These are phyloP conservation scores for Coccomyxa sp. DNA, from an alignment of 139 green algal species.

Conservation along the genomic window DNA sequence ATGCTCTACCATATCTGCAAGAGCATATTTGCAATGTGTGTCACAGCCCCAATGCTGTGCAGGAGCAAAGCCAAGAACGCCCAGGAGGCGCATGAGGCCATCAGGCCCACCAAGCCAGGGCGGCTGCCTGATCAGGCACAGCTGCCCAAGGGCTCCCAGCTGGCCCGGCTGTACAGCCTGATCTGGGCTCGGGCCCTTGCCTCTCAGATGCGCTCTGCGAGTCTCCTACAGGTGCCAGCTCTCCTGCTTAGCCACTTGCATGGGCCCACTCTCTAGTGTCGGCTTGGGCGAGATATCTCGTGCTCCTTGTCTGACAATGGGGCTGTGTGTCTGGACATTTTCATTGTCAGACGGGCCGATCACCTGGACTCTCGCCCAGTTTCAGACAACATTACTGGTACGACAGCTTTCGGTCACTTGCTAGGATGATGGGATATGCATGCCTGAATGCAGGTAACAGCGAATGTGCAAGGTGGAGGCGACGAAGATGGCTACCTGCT, in stretches of 20 bases:
- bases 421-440: neutral
- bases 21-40: neutral
- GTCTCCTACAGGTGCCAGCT: slow-evolving; percentile 26
- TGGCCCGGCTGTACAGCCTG: slow-evolving; percentile 73
- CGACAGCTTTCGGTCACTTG: neutral
- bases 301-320: too few relatives aligned
- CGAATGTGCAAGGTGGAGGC: neutral
- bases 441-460: neutral
- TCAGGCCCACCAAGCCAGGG: slow-evolving; percentile 67
- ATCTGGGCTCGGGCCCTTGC: slow-evolving; percentile 81
- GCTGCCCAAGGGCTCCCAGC: slow-evolving; percentile 20
- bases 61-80: slow-evolving; percentile 55
- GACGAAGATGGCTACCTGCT: slow-evolving; percentile 31
- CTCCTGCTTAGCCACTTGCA: neutral
- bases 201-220: slow-evolving; percentile 67
- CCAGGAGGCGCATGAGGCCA: slow-evolving; percentile 94
- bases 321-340: too few relatives aligned
- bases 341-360: neutral
- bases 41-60: slow-evolving; percentile 9
- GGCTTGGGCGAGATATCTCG: too few relatives aligned
- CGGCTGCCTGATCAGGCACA: slow-evolving; percentile 14
- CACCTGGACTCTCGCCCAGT: neutral
- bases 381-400: neutral
- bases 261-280: too few relatives aligned
- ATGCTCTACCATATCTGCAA: neutral